Conservation (phyloP, 345 rosid species). For the Mercurialis annua region DNA sequence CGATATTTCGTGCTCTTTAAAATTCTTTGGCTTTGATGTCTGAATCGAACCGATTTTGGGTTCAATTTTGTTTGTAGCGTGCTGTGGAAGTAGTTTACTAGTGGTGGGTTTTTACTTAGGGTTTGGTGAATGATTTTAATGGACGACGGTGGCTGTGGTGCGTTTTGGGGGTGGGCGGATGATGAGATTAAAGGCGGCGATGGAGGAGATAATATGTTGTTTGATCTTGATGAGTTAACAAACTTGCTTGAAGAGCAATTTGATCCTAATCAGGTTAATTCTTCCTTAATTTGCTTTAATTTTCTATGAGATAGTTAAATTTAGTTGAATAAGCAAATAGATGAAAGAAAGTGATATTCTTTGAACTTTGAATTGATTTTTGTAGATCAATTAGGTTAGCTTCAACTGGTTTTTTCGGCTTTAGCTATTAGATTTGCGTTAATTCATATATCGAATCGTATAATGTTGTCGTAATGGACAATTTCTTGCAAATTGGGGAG, state of each 20-base stretch:
- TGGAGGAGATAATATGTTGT: constrained; percentile 7
- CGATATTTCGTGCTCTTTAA: not conserved
- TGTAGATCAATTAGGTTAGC: not conserved
- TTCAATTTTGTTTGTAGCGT: too few species aligned
- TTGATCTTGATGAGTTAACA: constrained; percentile 12
- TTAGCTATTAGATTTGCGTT: not conserved
- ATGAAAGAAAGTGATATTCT: too few species aligned
- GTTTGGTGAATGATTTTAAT: constrained; percentile 2
- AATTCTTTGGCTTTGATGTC: not conserved
- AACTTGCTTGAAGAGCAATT: constrained; percentile 13
- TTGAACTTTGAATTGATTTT: not conserved
- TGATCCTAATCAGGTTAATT: constrained; percentile 12
- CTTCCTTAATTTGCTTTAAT: not conserved
- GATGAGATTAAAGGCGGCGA: constrained; percentile 4
- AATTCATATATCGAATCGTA: too few species aligned
- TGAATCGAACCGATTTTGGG: not conserved
- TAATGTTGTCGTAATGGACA: too few species aligned
- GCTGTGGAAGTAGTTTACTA: too few species aligned
- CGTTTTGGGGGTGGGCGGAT: not conserved
- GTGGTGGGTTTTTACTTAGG: not conserved
- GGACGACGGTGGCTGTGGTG: constrained; percentile 10
- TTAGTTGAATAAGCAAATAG: too few species aligned
- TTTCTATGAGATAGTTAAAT: too few species aligned
- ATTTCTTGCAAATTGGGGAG: too few species aligned
- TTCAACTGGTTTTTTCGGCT: not conserved